Conservation (phyloP, 2,329 filamentous ascomycete genomes). For the Pestalotiopsis sp. region DNA sequence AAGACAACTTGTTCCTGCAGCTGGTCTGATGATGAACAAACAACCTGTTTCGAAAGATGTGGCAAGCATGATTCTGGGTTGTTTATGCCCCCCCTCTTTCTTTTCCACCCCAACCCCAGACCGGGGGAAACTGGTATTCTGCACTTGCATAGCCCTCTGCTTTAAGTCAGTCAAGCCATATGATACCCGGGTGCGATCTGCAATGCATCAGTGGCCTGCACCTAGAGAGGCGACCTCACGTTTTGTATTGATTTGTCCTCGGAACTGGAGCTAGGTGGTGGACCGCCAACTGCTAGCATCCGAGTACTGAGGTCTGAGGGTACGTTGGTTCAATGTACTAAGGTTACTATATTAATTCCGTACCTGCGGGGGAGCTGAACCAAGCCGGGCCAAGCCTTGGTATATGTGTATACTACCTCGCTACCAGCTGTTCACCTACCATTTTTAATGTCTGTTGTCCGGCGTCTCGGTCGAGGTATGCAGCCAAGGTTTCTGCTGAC, state of each 20-base stretch:
- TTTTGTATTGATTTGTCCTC: neutral
- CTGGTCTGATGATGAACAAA: conserved; percentile 1
- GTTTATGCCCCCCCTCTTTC: neutral
- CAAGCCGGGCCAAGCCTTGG: neutral
- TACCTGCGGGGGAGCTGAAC: neutral
- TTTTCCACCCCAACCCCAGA: neutral
- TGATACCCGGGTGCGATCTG: neutral
- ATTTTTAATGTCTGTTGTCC: neutral
- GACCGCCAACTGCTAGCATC: neutral
- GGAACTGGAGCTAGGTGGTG: neutral
- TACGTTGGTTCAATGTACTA: neutral
- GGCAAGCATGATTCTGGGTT: conserved; percentile 2
- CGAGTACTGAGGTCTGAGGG: neutral
- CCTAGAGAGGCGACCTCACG: neutral
- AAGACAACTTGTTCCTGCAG: conserved; percentile 11
- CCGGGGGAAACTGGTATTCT: neutral
- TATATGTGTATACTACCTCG: neutral
- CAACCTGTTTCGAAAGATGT: conserved; percentile 9
- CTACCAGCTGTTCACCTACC: neutral
- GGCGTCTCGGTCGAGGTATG: too few species aligned
- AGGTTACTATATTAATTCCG: neutral
- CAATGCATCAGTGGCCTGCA: neutral
- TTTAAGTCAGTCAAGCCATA: neutral
- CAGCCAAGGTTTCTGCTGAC: too few species aligned
- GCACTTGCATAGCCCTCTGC: neutral